Evolutionary conservation across 164 flowering plant genomes (phyloP), one percentile per base, ranked within the genome.

Genomic region (Stephania cephalantha): DNA sequence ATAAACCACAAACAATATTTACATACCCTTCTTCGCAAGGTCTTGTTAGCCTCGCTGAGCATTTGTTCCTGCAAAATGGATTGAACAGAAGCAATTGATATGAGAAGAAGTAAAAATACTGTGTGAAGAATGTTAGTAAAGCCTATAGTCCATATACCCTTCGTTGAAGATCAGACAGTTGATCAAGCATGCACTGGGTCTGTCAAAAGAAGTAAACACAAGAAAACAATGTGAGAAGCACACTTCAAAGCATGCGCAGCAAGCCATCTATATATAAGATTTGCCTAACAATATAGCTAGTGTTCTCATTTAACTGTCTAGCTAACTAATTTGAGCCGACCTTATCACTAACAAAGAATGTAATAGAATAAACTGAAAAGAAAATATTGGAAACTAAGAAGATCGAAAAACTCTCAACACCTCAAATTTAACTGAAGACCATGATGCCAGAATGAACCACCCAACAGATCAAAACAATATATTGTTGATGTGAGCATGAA

Each of bases 161-260:
- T 58, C 86, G 83, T 74, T 91, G 97, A 74, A 89, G 95, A 75
- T 91, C 95, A 6, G 86, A 75, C 61, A 91, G 97, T 71, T 88
- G 89, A 82, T 95, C 94, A 61, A 93, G 85, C 98, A 95, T 91
- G 79, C 46, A 82, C 68, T 93, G 95, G 0, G 97, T 93, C 98
- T 95, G 88, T 48, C 29, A 61, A 69, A 78, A 17, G 63, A 45
- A 35, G 42, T 35, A 35, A 35, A 35, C 42, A 35, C 22, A 22
- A 20, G 45, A 55, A 77, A 15, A n/a, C 6, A 9, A 46, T 64
- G 45, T 53, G 31, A 71, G 75, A 74, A 46, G 9, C 6, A 20
- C 30, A 25, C 4, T 9, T 44, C 7, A 35, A 35, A 35, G 42
- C 42, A 35, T 35, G 42, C 42, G 42, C 42, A 4, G 42, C 42